phyloP scores from a whole-genome alignment of 2,329 filamentous ascomycete species.

The Alternaria angustiovoidea region DNA sequence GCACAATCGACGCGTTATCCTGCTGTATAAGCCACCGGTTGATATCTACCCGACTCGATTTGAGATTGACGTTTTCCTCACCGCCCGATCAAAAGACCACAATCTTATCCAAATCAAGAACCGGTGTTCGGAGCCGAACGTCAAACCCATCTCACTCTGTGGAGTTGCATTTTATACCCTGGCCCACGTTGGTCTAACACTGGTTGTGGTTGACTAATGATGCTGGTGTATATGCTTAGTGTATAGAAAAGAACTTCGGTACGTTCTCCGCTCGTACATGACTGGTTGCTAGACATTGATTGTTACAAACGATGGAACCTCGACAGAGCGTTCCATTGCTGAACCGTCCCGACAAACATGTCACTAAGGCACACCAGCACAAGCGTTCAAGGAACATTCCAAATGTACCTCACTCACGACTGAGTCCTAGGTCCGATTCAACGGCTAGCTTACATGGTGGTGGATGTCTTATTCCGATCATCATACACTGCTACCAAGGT shows the following conservation, averaged over 20 bases:
- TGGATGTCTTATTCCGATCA: background rate
- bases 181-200: constrained; percentile 5
- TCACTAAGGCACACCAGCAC: background rate
- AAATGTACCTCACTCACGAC: constrained; percentile 1
- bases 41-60: background rate
- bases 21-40: constrained; percentile 11
- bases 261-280: constrained; percentile 6
- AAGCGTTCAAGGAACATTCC: constrained; percentile 7
- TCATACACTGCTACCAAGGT: background rate
- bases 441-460: constrained; percentile 3
- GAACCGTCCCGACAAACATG: background rate
- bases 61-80: background rate
- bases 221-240: constrained; percentile 4
- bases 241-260: background rate
- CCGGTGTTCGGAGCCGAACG: constrained; percentile 11
- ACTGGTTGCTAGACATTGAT: background rate
- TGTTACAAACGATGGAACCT: background rate
- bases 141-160: constrained; percentile 3
- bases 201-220: constrained; percentile 8
- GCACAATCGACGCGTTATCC: constrained; percentile 4
- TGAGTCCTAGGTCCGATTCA: background rate
- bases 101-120: background rate
- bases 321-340: background rate
- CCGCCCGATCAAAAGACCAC: background rate
- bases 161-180: constrained; percentile 9